Conservation (phyloP, 2,329 filamentous ascomycete genomes). For the Cytospora chrysosperma region DNA sequence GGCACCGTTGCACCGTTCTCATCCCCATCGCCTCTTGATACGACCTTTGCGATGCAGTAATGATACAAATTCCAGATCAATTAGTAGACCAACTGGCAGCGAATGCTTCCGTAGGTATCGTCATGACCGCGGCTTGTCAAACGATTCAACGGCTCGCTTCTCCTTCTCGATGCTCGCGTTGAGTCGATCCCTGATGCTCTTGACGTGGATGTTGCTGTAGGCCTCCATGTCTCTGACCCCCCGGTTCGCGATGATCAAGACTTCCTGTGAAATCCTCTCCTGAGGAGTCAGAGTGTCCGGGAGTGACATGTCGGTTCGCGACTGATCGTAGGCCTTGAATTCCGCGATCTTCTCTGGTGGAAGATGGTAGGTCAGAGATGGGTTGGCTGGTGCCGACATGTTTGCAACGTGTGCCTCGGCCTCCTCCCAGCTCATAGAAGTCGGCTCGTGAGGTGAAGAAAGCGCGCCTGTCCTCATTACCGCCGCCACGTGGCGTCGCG, state of each 20-base stretch:
- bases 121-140: background rate
- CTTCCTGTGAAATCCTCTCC: constrained; percentile 11
- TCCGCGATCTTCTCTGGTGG: constrained; percentile 13
- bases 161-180: constrained; percentile 18
- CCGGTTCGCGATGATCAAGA: constrained; percentile 14
- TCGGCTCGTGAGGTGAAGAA: constrained; percentile 11
- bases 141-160: constrained; percentile 5
- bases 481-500: constrained; percentile 31
- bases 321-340: constrained; percentile 10
- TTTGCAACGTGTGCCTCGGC: constrained; percentile 30
- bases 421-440: constrained; percentile 27
- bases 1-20: background rate
- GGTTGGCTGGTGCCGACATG: constrained; percentile 29
- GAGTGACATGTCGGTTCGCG: background rate
- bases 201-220: constrained; percentile 21
- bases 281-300: constrained; percentile 9
- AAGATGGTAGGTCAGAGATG: constrained; percentile 29
- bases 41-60: background rate
- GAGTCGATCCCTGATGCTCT: constrained; percentile 14
- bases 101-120: background rate
- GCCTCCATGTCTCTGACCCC: constrained; percentile 12
- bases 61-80: background rate
- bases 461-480: constrained; percentile 23
- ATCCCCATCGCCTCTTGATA: background rate
- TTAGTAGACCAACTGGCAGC: background rate